A percentile compares a stretch with the other conserved stretches of the same genome.
phyloP scores from a whole-genome alignment of 2,329 filamentous ascomycete species.

The Neonectria ditissima region DNA sequence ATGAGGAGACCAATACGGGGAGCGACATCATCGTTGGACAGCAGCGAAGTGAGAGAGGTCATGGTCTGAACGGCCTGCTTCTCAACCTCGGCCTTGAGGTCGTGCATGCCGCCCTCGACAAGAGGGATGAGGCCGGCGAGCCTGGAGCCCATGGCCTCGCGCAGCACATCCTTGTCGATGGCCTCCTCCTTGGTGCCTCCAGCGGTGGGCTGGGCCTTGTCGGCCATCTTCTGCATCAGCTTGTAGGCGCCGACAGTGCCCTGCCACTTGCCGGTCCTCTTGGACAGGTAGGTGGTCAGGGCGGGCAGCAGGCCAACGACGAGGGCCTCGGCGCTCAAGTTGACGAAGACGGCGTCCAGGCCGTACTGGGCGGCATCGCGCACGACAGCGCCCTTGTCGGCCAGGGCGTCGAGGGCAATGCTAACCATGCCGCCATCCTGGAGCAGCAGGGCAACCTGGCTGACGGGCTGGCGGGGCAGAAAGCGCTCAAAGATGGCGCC shows the following conservation, averaged over 20 bases:
- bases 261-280: constrained; percentile 95
- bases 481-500: constrained; percentile 95
- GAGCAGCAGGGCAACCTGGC: constrained; percentile 85
- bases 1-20: constrained; percentile 92
- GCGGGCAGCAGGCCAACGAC: constrained; percentile 85
- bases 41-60: constrained; percentile 86
- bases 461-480: constrained; percentile 79
- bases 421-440: constrained; percentile 80
- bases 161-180: constrained; percentile 86
- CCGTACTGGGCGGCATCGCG: constrained; percentile 95
- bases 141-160: constrained; percentile 90
- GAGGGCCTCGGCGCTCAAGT: constrained; percentile 84
- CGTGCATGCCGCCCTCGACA: constrained; percentile 94
- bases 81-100: constrained; percentile 87
- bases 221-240: constrained; percentile 91
- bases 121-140: constrained; percentile 90
- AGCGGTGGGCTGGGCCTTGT: constrained; percentile 89
- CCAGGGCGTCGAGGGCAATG: constrained; percentile 83
- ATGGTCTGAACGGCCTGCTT: constrained; percentile 95
- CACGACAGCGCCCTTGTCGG: constrained; percentile 91
- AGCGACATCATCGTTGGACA: constrained; percentile 97
- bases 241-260: constrained; percentile 89
- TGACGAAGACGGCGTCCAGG: constrained; percentile 86
- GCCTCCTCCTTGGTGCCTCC: constrained; percentile 85
- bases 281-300: constrained; percentile 80